Percentiles rank a stretch among this genome's conserved stretches.
phyloP scores from a whole-genome alignment of 163 green algal genomes.

The Smithsoniella earleae region DNA sequence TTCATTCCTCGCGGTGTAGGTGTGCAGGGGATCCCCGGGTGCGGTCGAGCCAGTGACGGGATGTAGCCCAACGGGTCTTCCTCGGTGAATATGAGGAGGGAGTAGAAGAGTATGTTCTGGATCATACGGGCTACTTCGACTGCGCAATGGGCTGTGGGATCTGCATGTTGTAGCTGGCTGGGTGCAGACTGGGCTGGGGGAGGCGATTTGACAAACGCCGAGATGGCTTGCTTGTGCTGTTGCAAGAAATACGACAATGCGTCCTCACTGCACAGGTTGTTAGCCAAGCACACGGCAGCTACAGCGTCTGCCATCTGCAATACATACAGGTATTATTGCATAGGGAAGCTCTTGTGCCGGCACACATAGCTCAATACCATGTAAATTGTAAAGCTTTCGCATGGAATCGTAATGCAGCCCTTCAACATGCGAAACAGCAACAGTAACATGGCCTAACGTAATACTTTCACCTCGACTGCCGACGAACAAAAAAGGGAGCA shows the following conservation, averaged over 20 bases:
- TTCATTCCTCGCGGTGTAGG: neutral
- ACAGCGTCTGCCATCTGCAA: neutral
- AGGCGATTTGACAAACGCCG: neutral
- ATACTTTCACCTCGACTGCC: too few relatives aligned
- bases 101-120: conserved; percentile 16
- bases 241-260: neutral
- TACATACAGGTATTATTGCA: neutral
- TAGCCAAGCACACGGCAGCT: neutral
- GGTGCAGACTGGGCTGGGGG: neutral
- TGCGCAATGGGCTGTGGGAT: neutral
- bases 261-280: neutral
- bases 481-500: too few relatives aligned
- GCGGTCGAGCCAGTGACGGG: too few relatives aligned
- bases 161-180: neutral
- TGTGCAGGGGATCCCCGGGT: neutral
- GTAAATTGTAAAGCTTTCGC: too few relatives aligned
- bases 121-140: neutral
- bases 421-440: too few relatives aligned
- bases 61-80: neutral
- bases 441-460: too few relatives aligned
- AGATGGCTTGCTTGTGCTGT: neutral
- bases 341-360: too few relatives aligned
- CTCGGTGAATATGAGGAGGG: neutral
- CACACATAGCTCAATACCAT: too few relatives aligned
- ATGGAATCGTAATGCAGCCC: too few relatives aligned